Base-by-base conservation (phyloP, 1,139 yeast genomes). In the Debaryomyces sp. region DNA sequence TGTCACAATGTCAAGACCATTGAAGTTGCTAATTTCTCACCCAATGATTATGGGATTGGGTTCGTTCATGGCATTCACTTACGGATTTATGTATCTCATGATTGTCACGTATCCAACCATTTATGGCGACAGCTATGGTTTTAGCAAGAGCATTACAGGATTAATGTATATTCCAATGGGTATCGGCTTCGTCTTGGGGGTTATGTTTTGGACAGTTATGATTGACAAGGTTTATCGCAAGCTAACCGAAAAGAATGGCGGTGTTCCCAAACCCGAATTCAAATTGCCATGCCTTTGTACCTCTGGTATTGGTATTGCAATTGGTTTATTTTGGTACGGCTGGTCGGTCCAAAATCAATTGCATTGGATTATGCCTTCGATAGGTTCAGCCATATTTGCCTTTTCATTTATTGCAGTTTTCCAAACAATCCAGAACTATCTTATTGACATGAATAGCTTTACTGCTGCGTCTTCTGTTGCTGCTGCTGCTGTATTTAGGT, bases 141-240 rank as follows among this genome's bases (percentile, higher is more conserved):
- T 63, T 53, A 56, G 62, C 36, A 70, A 65, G 45, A 64, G 71
- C 44, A 54, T 62, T 12, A 61, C 73, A 17, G 78, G 80, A 1
- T 64, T 75, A 46, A 73, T 75, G 78, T 75, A 74, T 50, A 58
- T 75, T 30, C 77, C 80, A 5, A 70, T 75, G 75, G 80, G 80
- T 3, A 54, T 73, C 29, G 80, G 80, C 0, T 74, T 75, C 50
- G 50, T 63, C 1, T 42, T 71, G n/a, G 80, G 80, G 1, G 71
- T 73, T 5, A 30, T 71, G 2, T 57, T 73, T 45, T 75, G 79
- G 78, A 73, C 79, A 0, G 55, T 50, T 41, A 55, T 58, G 29
- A 60, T 74, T 42, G 74, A 71, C 6, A 63, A 47, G 46, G 66
- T 69, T 1, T 75, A 74, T 55, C 55, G 57, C 17, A 49, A 49